Evolutionary conservation across 352 stramenopile species (phyloP).

Genomic region (Elongisporangium prolatum): DNA sequence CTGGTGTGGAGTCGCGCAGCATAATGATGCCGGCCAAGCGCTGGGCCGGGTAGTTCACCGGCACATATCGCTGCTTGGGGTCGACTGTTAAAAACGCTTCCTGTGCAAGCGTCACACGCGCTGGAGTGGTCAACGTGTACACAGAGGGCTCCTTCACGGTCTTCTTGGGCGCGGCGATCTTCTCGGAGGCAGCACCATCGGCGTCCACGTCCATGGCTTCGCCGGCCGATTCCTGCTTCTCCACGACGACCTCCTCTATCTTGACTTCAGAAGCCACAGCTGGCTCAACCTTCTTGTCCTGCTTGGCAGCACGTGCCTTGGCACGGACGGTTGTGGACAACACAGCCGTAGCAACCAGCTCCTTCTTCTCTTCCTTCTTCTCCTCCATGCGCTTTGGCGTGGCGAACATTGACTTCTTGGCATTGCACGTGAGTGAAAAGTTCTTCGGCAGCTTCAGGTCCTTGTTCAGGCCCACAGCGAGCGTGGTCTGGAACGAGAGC

Average conservation of each 20-base stretch:
- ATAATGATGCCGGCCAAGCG: conserved; percentile 92
- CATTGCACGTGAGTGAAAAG: conserved; percentile 92
- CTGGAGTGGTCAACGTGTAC: conserved; percentile 92
- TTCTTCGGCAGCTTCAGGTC: conserved; percentile 96
- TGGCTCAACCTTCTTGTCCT: conserved; percentile 68
- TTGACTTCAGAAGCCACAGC: conserved; percentile 25
- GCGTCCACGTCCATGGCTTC: conserved; percentile 77
- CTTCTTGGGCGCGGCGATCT: conserved; percentile 38
- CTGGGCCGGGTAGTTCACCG: conserved; percentile 62
- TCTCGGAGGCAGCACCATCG: conserved; percentile 34
- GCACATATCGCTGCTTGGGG: conserved; percentile 90
- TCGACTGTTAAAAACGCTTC: conserved; percentile 90
- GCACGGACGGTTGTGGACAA: conserved; percentile 97
- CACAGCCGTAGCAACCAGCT: conserved; percentile 95
- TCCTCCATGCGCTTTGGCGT: conserved; percentile 97
- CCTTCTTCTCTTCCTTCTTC: conserved; percentile 99
- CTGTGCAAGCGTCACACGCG: conserved; percentile 92
- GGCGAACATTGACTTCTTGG: conserved; percentile 95
- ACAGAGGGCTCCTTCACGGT: conserved; percentile 89
- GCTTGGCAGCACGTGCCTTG: conserved; percentile 91
- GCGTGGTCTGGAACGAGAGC: conserved; percentile 95
- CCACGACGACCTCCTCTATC: conserved; percentile 39
- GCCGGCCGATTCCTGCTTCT: conserved; percentile 21
- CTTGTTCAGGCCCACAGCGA: conserved; percentile 96
- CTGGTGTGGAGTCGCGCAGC: conserved; percentile 92